A percentile compares a stretch with the other conserved stretches of the same genome.
These are phyloP conservation scores for Nephromyces sp. DNA, from an alignment of 169 alveolate genomes.

Conservation along the genomic window DNA sequence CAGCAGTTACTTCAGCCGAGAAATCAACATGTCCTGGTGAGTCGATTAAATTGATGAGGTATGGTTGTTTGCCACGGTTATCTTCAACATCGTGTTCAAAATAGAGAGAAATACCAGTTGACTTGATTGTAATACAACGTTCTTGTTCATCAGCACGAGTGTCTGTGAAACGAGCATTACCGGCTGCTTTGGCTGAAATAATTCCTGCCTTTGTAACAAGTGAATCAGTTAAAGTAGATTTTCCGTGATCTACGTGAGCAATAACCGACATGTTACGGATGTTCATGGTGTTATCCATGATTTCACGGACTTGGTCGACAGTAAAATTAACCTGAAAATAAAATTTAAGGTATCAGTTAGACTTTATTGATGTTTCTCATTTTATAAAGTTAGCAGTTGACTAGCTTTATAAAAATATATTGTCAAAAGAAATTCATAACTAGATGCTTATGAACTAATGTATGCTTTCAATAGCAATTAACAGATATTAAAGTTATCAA, in stretches of 20 bases:
- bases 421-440: no score
- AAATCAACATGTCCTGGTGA: constrained; percentile 99
- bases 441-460: no score
- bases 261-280: constrained; percentile 99
- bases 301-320: constrained; percentile 95
- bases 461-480: no score
- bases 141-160: constrained; percentile 98
- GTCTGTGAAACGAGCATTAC: constrained; percentile 98
- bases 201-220: constrained; percentile 97
- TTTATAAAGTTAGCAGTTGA: no score
- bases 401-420: no score
- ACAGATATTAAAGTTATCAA: no score
- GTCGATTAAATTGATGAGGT: constrained; percentile 94
- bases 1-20: constrained; percentile 99
- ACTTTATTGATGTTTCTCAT: no score
- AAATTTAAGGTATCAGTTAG: not conserved
- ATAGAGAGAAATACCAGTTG: constrained; percentile 97
- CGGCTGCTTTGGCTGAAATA: constrained; percentile 93
- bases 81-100: constrained; percentile 91
- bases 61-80: constrained; percentile 69
- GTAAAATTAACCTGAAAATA: constrained; percentile 83
- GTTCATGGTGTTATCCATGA: constrained; percentile 94
- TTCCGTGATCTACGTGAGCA: constrained; percentile 99
- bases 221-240: constrained; percentile 97
- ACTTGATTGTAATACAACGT: constrained; percentile 98